Base-by-base conservation (phyloP, 1,139 yeast species). In the Candida smagusa region DNA sequence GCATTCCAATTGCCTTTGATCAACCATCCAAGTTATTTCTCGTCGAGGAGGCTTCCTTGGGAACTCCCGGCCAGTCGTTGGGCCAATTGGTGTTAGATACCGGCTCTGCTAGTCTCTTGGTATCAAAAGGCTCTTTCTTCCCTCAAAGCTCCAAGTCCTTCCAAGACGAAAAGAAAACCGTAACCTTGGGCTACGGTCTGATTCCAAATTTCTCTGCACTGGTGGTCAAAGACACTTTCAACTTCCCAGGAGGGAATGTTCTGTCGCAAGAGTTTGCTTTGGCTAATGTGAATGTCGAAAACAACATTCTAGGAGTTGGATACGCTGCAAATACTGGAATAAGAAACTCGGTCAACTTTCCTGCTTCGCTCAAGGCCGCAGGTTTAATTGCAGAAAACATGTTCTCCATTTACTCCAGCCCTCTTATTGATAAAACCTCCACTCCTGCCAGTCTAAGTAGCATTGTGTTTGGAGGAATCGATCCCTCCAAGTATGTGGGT, bases 381-480 rank as follows among this genome's bases (percentile, higher is more conserved):
- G 56, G 53, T 3, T 21, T 46, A 2, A 49, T 45, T n/a, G 21
- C 39, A 4, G 34, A 43, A 12, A 38, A 35, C 4, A 33, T 55
- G 30, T 56, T 38, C 39, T 42, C 52, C 26, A 35, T 57, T 9
- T 36, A 50, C 30, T 16, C 19, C 19, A 16, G 19, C 19, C 19
- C 19, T 4, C 19, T 16, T 16, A 16, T 16, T 16, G 19, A 5
- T 5, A 16, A 16, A 4, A 2, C n/a, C 3, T 31, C 22, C 11
- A 58, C 58, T 6, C 33, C 34, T 11, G 19, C 36, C 2, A 28
- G 28, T 3, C 12, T 36, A 6, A 41, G 47, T 2, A 36, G 44
- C 6, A 40, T 55, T 12, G 36, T 52, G 0, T 57, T 58, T 44
- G 63, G 61, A 7, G 62, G 57, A 1, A 38, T 58, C n/a, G 53